A percentile compares a stretch with the other conserved stretches of the same genome.
Evolutionary conservation across 768 basidiomycete species (phyloP).

Genomic region (Russula ochroleuca): DNA sequence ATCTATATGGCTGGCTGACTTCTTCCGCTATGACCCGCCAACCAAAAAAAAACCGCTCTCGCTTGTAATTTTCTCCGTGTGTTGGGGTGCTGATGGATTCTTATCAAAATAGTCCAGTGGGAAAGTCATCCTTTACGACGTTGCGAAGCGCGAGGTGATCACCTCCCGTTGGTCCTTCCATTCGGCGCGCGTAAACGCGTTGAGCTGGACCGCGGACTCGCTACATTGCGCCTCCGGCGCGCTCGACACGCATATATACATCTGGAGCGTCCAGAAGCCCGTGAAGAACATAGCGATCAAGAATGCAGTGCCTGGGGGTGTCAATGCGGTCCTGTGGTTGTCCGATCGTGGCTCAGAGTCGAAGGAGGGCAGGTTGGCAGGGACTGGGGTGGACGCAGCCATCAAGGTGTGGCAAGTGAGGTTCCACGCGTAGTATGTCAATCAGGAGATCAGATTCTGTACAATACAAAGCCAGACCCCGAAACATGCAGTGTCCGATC

Average conservation of each 20-base stretch:
- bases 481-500: not conserved
- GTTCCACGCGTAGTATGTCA: constrained; percentile 34
- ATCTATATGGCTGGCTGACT: not conserved
- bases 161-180: constrained; percentile 86
- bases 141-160: constrained; percentile 60
- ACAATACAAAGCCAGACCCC: not conserved
- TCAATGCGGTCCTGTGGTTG: constrained; percentile 77
- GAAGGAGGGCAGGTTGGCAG: constrained; percentile 44
- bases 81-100: not conserved
- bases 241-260: constrained; percentile 87
- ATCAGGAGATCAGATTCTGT: not conserved
- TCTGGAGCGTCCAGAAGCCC: constrained; percentile 74
- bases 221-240: constrained; percentile 82
- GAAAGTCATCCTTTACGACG: constrained; percentile 74
- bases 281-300: constrained; percentile 74
- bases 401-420: constrained; percentile 67
- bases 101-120: constrained; percentile 58
- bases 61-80: not conserved
- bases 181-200: constrained; percentile 70
- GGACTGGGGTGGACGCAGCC: constrained; percentile 78
- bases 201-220: constrained; percentile 72
- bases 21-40: not conserved
- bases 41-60: not conserved
- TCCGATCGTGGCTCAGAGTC: constrained; percentile 37
- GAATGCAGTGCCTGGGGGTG: constrained; percentile 84